Evolutionary conservation across 768 basidiomycete genomes (phyloP), one percentile per base, ranked within the genome.

Genomic region (Terana coerulea): DNA sequence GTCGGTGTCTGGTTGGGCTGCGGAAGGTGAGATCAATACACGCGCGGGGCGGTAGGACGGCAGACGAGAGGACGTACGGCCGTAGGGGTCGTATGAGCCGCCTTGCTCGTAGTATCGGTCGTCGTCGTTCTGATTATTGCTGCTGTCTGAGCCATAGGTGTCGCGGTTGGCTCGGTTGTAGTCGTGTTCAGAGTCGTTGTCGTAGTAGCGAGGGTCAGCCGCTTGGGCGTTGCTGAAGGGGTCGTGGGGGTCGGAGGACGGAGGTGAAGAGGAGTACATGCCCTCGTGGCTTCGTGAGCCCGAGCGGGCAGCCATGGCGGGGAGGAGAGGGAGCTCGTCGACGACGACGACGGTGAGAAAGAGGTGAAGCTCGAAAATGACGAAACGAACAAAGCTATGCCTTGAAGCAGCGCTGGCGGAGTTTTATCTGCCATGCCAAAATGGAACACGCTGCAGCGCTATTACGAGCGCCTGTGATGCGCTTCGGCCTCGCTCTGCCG

Each of bases 1-100:
- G 68, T 93, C 91, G 28, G 86, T 91, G 69, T 93, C 91, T 67
- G 79, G 85, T 55, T 82, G 80, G 43, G 83, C 88, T 90, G 62
- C 43, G 41, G 50, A 45, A 36, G 17, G 30, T 17, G 40, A 51
- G 25, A 37, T 26, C 39, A 37, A 53, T 45, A 44, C 30, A n/a
- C 40, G 41, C 30, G 22, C 29, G 30, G 31, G 46, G 43, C 49
- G 31, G 26, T 31, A 12, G 41, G 31, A 37, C 17, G 31, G 49
- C 40, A 6, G 51, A 39, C 1, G 24, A 25, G 9, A 15, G 26
- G 11, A 59, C 57, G 46, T 51, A 67, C 62, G 53, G 82, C 85
- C 77, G 68, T 87, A 88, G 19, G 73, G 67, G 54, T 86, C 84
- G 56, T 87, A 88, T 49, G 72, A 72, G 45, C 78, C 79, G 52